Evolutionary conservation across 495 filamentous ascomycete genomes (phyloP), one percentile per base, ranked within the genome.

Genomic region (Articulospora tetracladia): DNA sequence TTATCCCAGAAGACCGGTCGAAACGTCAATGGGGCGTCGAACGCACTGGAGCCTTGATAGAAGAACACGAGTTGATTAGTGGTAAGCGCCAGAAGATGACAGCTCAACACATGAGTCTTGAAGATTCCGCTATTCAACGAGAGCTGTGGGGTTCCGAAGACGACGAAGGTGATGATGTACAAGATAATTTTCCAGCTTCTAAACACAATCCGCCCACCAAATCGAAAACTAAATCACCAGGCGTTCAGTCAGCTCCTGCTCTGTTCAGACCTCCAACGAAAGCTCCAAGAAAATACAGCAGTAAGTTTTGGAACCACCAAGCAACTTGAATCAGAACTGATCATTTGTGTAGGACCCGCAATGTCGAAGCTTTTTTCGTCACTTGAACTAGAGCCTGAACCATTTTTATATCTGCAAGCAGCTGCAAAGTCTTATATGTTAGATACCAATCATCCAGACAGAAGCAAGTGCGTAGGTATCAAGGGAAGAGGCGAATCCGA

Each of bases 341-440:
- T 25, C 57, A 53, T 25, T 25, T n/a, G 20, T 39, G 11, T 47
- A 68, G 63, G 66, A 26, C 83, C 83, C 17, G 80, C 83, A 1
- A 86, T 86, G 78, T 81, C 83, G 25, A 84, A 83, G 58, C 68
- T 87, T 13, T 86, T 82, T 60, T 63, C 76, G 1, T 83, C 82
- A 1, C 75, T 87, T 8, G 79, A 83, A 58, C 66, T 86, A 1
- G 74, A 77, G 6, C 79, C 83, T 0, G 82, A 85, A 67, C 78
- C 78, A 55, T 87, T 85, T 58, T 59, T 86, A 15, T 76, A 81
- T 53, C 73, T 87, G 1, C 82, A 86, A 68, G 76, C 80, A 1
- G 81, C 78, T 4, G 83, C 83, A 0, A 87, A 86, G 63, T 63
- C 59, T 11, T 87, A 81, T 62, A 87, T 87, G 84, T 71, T 87